Percentiles rank a stretch among this genome's conserved stretches.
Evolutionary conservation across 192 early-diverging fungal species (phyloP).

Genomic region (Allomyces arbusculus): DNA sequence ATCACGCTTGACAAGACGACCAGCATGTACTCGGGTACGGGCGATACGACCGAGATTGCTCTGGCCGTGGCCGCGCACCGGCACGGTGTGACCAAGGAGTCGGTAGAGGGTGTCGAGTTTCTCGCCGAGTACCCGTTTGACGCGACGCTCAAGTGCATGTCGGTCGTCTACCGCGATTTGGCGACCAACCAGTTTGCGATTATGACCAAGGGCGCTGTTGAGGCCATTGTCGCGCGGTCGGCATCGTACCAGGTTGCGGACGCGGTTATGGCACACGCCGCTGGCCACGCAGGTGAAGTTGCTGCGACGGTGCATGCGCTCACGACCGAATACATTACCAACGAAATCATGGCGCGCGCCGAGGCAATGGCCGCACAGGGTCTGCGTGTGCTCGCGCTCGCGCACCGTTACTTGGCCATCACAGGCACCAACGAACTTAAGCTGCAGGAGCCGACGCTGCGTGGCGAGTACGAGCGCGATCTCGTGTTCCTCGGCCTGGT

Average conservation of each 20-base stretch:
- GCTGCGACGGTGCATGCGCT: constrained; percentile 18
- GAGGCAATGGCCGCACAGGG: constrained; percentile 41
- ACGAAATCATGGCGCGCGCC: too few species aligned
- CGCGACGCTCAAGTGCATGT: constrained; percentile 78
- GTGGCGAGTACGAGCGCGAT: not conserved
- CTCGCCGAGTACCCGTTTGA: constrained; percentile 52
- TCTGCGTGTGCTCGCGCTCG: constrained; percentile 69
- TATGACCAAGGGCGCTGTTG: constrained; percentile 69
- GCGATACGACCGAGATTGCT: constrained; percentile 89
- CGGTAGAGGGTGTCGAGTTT: constrained; percentile 35
- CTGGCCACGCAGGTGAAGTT: constrained; percentile 9
- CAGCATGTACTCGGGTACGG: constrained; percentile 44
- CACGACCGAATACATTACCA: constrained; percentile 35
- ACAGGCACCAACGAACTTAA: constrained; percentile 41
- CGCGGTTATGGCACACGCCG: constrained; percentile 2
- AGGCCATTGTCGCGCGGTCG: constrained; percentile 62
- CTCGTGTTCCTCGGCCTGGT: constrained; percentile 57
- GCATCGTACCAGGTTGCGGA: constrained; percentile 19
- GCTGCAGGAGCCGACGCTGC: too few species aligned
- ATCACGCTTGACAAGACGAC: constrained; percentile 35
- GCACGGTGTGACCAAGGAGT: constrained; percentile 44
- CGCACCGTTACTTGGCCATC: constrained; percentile 26
- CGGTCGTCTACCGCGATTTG: constrained; percentile 36
- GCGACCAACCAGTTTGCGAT: constrained; percentile 28
- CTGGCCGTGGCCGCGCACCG: constrained; percentile 69